Conservation (phyloP, 2,329 filamentous ascomycete genomes). For the Penicillium sp. region DNA sequence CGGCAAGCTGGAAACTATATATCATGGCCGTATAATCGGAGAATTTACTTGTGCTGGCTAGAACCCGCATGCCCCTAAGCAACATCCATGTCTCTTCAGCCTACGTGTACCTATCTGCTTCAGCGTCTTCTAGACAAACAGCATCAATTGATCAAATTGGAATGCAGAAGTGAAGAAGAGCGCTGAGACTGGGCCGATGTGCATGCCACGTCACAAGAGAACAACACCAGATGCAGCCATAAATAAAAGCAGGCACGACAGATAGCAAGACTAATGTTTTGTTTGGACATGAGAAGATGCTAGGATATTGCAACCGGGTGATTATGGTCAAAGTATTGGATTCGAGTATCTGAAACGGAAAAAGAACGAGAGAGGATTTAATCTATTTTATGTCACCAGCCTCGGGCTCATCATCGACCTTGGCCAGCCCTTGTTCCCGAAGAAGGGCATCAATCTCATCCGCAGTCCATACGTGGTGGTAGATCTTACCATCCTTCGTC, state of each 20-base stretch:
- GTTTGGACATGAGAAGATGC: background rate
- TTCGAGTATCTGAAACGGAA: slow-evolving; percentile 27
- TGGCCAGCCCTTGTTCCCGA: slow-evolving; percentile 93
- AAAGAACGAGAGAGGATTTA: slow-evolving; percentile 23
- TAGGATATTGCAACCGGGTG: slow-evolving; percentile 14
- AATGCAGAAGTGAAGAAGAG: slow-evolving; percentile 16
- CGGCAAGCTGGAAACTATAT: slow-evolving; percentile 13
- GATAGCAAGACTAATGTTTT: background rate
- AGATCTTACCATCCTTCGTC: slow-evolving; percentile 93
- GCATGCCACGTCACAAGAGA: slow-evolving; percentile 35
- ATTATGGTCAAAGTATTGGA: slow-evolving; percentile 27
- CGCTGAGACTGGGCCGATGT: slow-evolving; percentile 24
- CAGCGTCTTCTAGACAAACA: slow-evolving; percentile 9
- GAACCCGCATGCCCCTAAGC: slow-evolving; percentile 10
- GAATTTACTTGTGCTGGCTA: slow-evolving; percentile 12
- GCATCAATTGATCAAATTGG: slow-evolving; percentile 22
- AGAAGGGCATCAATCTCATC: slow-evolving; percentile 93
- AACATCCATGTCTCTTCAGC: slow-evolving; percentile 9
- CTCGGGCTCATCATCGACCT: slow-evolving; percentile 68
- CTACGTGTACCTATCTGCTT: slow-evolving; percentile 33
- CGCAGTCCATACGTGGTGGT: slow-evolving; percentile 94
- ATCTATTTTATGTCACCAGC: slow-evolving; percentile 47
- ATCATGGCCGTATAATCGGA: slow-evolving; percentile 5
- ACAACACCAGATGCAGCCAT: slow-evolving; percentile 27
- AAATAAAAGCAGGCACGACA: slow-evolving; percentile 1